Evolutionary conservation across 257 asterid species (phyloP), one percentile per base, ranked within the genome.

Genomic region (Fraxinus americana): DNA sequence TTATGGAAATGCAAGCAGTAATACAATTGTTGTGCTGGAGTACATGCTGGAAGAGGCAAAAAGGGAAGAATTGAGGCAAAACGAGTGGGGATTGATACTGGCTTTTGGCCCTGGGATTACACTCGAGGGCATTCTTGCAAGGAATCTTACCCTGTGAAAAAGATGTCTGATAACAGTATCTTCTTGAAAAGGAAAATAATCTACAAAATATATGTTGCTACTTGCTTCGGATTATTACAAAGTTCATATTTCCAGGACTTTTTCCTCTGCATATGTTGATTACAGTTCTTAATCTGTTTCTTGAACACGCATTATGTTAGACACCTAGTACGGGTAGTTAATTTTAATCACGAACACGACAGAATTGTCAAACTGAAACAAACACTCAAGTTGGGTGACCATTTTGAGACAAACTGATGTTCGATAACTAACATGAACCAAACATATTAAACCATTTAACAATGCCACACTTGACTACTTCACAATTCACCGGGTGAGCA

Each of bases 71-170:
- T 23, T 17, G 5, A 72, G 45, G 36, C 76, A 67, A 4, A 75
- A 77, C 67, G 88, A 87, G 21, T 93, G 99, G 98, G 98, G 98
- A 10, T 78, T 93, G 86, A 81, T 92, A 5, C 83, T 93, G 66
- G 99, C 99, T 9, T 96, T 96, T 84, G 98, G 98, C 7, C 99
- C 97, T 32, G 98, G 99, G 17, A 87, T 96, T 66, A 96, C 99
- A 11, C 84, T 93, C 65, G 99, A 96, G 84, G 98, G 99, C 50
- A 96, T 96, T 77, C 92, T 96, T 12, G 74, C 98, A 0, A 90
- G 90, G 89, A 90, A 88, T 43, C 90, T 92, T 54, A 80, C 10
- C 48, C 43, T 73, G 50, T 72, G 78, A 23, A 70, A 67, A 52
- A 12, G 19, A 57, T 57, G 66, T 21, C 27, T 0, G 66, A 6